Evolutionary conservation across 2,329 filamentous ascomycete species (phyloP).

Genomic region (Cadophora gregata): DNA sequence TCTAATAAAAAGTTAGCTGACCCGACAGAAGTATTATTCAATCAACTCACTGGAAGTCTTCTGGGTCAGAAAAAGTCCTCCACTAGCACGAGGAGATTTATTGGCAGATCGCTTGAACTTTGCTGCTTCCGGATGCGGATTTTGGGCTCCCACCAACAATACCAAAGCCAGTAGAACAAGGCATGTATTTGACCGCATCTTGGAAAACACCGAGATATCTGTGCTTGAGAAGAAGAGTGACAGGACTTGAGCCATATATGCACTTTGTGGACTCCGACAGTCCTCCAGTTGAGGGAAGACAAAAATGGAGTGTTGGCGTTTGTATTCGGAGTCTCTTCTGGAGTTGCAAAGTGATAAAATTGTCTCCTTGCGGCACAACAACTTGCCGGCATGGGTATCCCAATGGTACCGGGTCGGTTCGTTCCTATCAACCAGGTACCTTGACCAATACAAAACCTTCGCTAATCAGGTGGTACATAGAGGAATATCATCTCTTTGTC

Average conservation of each 20-base stretch:
- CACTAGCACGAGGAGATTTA: background rate
- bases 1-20: slow-evolving; percentile 25
- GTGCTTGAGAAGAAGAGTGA: background rate
- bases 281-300: background rate
- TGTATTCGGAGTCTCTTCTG: slow-evolving; percentile 10
- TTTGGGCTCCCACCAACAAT: background rate
- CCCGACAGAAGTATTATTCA: background rate
- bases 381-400: background rate
- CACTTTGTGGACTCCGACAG: background rate
- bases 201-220: background rate
- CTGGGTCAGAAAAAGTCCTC: slow-evolving; percentile 5
- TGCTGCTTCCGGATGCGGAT: background rate
- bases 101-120: background rate
- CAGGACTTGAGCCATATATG: background rate
- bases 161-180: background rate
- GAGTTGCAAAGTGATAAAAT: background rate
- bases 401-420: background rate
- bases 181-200: background rate
- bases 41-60: background rate
- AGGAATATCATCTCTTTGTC: background rate
- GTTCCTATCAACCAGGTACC: background rate
- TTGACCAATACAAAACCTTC: slow-evolving; percentile 2
- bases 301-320: background rate
- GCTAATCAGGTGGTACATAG: background rate
- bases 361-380: slow-evolving; percentile 2